Evolutionary conservation across 1,139 yeast genomes (phyloP), one percentile per base, ranked within the genome.

Genomic region (Suhomyces taliae): DNA sequence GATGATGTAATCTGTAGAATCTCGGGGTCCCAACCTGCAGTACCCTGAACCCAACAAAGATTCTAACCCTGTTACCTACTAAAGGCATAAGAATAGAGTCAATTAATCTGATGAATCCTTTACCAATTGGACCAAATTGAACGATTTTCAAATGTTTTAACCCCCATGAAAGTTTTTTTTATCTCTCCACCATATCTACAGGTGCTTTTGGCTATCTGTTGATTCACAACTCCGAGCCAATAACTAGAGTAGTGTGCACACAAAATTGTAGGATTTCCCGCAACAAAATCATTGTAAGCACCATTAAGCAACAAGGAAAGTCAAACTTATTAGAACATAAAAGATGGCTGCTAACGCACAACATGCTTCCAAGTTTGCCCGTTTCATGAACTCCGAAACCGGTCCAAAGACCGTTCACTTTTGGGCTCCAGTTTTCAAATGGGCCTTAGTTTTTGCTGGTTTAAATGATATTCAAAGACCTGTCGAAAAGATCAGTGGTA

Each of bases 371-470:
- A 85, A 85, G 51, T 87, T 91, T 66, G 70, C 80, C 51, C 78
- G 88, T 60, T 90, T 85, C 63, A 65, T 89, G 65, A 81, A 85
- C 61, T 85, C 96, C 26, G 96, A 88, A 65, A 89, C 98, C 14
- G 99, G 99, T 34, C 98, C 98, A 34, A 83, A 72, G 64, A 93
- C 98, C 27, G 91, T 93, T 50, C 99, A 93, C 65, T 93, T 93
- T 71, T 93, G 98, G 98, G 91, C 80, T 1, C 80, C 80, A 15
- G 74, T 74, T 3, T 62, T 73, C 55, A 75, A 87, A 74, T 93
- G 99, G 99, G 77, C 89, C 12, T 76, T 93, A 53, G 98, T 91
- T 32, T 60, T 90, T 58, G 98, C 98, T 12, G 98, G 99, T 46
- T 76, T 89, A 50, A 85, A 78, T 62, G 99, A 93, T 67, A 74